Evolutionary conservation across 345 rosid species (phyloP).

Genomic region (Boechera retrofracta): DNA sequence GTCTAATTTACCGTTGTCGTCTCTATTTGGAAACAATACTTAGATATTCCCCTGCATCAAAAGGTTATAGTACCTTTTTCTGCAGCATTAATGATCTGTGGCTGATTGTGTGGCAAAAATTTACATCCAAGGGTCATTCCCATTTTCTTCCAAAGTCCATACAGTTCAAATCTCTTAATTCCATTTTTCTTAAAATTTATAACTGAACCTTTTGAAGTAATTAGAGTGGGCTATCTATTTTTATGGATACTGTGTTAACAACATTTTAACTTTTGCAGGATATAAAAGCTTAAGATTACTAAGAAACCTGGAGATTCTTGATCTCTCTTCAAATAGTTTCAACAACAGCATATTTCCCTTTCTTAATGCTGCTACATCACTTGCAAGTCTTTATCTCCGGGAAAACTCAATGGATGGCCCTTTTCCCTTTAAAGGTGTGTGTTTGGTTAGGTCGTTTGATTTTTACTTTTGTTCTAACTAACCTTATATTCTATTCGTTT

Average conservation of each 20-base stretch:
- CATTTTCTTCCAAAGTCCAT: no score
- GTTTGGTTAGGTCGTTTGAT: not conserved
- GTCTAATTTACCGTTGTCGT: not conserved
- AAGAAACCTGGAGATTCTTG: constrained; percentile 18
- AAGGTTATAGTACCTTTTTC: no score
- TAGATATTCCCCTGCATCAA: no score
- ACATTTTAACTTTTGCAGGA: not conserved
- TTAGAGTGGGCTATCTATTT: no score
- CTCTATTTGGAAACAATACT: no score
- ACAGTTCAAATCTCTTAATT: no score
- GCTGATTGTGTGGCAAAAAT: no score
- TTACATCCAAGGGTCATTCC: no score
- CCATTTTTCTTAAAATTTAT: no score
- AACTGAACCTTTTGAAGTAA: no score
- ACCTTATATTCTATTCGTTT: not conserved
- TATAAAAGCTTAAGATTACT: constrained; percentile 9
- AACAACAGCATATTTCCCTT: constrained; percentile 23
- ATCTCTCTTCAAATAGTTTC: constrained; percentile 14
- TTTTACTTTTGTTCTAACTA: not conserved
- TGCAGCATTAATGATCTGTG: no score
- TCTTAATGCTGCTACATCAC: constrained; percentile 27
- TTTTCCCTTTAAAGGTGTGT: not conserved
- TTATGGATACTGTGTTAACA: not conserved
- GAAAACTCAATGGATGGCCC: not conserved
- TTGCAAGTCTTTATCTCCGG: not conserved